Conservation (phyloP, 2,329 filamentous ascomycete species). For the Sarocladium brachiariae region DNA sequence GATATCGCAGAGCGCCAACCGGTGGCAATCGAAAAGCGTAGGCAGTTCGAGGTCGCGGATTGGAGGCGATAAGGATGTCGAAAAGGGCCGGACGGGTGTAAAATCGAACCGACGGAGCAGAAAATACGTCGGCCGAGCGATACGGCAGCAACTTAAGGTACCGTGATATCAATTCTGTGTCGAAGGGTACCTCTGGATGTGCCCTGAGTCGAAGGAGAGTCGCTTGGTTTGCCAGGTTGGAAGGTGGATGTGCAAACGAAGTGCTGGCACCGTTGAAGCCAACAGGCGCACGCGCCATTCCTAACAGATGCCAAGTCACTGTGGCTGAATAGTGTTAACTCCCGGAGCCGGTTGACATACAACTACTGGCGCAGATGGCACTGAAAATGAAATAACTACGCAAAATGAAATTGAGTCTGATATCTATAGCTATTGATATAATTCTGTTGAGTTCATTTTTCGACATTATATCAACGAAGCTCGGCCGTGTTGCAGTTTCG, state of each 20-base stretch:
- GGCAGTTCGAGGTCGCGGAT: not conserved
- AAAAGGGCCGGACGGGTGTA: not conserved
- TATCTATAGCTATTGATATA: too few relatives aligned
- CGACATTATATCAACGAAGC: too few relatives aligned
- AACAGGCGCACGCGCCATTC: slow-evolving; percentile 8
- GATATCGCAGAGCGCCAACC: not conserved
- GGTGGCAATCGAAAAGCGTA: not conserved
- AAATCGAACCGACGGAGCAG: not conserved
- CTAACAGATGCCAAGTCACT: slow-evolving; percentile 5
- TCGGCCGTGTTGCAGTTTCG: too few relatives aligned
- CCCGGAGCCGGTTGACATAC: too few relatives aligned
- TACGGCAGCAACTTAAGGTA: not conserved
- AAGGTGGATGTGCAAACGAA: slow-evolving; percentile 8
- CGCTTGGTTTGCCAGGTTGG: slow-evolving; percentile 7
- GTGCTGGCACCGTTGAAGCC: slow-evolving; percentile 9
- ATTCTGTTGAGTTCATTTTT: too few relatives aligned
- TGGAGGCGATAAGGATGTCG: slow-evolving; percentile 1
- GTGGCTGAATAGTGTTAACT: slow-evolving; percentile 3
- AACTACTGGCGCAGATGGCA: not conserved
- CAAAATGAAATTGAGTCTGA: not conserved
- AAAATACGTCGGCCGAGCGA: not conserved
- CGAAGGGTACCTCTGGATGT: not conserved
- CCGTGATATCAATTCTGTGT: not conserved
- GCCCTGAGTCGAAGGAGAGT: slow-evolving; percentile 1
- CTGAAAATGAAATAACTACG: not conserved